Base-by-base conservation (phyloP, 495 filamentous ascomycete genomes). In the Amphirosellinia nigrospora region DNA sequence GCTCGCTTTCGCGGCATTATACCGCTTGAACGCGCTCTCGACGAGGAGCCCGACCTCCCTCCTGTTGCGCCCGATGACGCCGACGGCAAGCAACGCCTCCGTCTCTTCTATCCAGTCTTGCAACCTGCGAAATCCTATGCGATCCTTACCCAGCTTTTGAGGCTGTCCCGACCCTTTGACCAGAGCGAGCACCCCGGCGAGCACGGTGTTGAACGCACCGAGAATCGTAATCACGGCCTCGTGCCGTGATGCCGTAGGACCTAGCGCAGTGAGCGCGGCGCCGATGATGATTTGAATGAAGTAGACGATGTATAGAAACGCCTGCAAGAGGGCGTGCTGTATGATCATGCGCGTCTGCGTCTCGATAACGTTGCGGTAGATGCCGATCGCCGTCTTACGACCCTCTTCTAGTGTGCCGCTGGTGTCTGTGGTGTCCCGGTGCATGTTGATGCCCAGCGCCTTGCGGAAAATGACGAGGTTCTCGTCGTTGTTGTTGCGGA, bases 151-250 rank as follows among this genome's bases (percentile, higher is more conserved):
- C 32, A 84, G 64, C 21, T 80, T 71, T 71, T 82, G 78, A 11
- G 82, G 81, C 50, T 83, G 72, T 0, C 82, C 82, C 8, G 80
- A 79, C 1, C 82, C 82, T 67, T 82, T 82, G 55, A 83, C 72
- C n/a, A 83, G 78, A 4, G 84, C 84, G 15, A 86, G 68, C 0
- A 86, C 32, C 16, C 84, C 84, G 8, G 84, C 84, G 9, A 86
- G 72, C n/a, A 84, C 78, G 1, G 84, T 86, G 69, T 86, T 86
- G 64, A 82, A 23, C 1, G 82, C 84, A 8, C 84, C 84, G 4
- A 85, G 76, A 21, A 82, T 43, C 1, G 84, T 86, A 55, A 86
- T 82, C 34, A 74, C 61, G 2, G 75, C 48, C 19, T 78, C 71
- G 68, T 85, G 79, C 19, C 78, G 64, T 0, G 72, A 78, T 3